Conservation (phyloP, 2,329 filamentous ascomycete species). For the Fusarium neocosmosporiellum region DNA sequence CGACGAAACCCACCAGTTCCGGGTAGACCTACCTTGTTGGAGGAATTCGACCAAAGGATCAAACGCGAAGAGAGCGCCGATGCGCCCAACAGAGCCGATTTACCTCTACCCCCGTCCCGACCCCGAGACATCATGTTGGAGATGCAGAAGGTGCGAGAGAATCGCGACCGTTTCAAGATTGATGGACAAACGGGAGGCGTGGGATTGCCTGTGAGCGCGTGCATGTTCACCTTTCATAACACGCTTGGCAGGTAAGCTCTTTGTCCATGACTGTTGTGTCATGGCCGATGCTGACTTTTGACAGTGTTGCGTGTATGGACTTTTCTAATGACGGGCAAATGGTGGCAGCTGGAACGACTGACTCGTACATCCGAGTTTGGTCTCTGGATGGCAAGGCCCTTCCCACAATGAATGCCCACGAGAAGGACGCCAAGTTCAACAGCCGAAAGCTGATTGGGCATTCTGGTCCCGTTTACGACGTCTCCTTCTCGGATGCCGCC, state of each 20-base stretch:
- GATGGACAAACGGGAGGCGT: slow-evolving; percentile 85
- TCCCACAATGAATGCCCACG: slow-evolving; percentile 70
- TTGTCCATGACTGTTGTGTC: neutral
- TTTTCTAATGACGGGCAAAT: slow-evolving; percentile 92
- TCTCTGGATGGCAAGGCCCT: slow-evolving; percentile 87
- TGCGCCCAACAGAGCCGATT: slow-evolving; percentile 78
- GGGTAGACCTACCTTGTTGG: slow-evolving; percentile 79
- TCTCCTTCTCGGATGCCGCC: slow-evolving; percentile 85
- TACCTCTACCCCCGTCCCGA: slow-evolving; percentile 88
- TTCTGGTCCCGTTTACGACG: slow-evolving; percentile 86
- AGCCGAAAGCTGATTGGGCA: slow-evolving; percentile 86
- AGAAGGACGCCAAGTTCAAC: slow-evolving; percentile 69
- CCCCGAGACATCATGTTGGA: slow-evolving; percentile 93
- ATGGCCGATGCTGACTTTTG: slow-evolving; percentile 23
- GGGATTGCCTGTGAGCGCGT: slow-evolving; percentile 85
- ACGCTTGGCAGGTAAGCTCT: slow-evolving; percentile 82
- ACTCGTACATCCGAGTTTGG: slow-evolving; percentile 97
- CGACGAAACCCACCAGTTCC: slow-evolving; percentile 75
- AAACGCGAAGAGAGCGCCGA: slow-evolving; percentile 93
- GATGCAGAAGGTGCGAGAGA: slow-evolving; percentile 92
- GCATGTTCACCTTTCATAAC: slow-evolving; percentile 99
- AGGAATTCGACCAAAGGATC: slow-evolving; percentile 87
- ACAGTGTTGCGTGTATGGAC: slow-evolving; percentile 88
- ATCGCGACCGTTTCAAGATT: slow-evolving; percentile 90
- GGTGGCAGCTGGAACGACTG: slow-evolving; percentile 88